A percentile compares a stretch with the other conserved stretches of the same genome.
phyloP scores from a whole-genome alignment of 1,284 basidiomycete species.

The Coniferiporia weirii region DNA sequence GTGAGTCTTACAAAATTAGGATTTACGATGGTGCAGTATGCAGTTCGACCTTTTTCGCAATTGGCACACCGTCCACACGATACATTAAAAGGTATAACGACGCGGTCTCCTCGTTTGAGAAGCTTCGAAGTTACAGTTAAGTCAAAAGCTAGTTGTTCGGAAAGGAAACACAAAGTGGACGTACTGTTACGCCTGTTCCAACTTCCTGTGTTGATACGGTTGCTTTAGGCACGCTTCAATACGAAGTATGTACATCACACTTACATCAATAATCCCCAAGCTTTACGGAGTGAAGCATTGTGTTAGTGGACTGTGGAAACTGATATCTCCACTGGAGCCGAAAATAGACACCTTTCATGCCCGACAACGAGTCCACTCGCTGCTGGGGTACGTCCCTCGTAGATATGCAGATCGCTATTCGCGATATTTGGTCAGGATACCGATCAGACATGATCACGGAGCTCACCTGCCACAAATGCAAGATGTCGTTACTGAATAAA shows the following conservation, averaged over 20 bases:
- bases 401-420: slow-evolving; percentile 48
- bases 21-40: slow-evolving; percentile 50
- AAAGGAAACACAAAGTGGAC: slow-evolving; percentile 12
- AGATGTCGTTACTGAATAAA: slow-evolving; percentile 40
- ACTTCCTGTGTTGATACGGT: slow-evolving; percentile 31
- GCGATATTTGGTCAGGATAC: slow-evolving; percentile 4
- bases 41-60: slow-evolving; percentile 46
- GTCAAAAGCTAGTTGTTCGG: too few relatives aligned
- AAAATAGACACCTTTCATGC: slow-evolving; percentile 41
- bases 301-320: background rate
- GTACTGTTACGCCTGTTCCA: slow-evolving; percentile 37
- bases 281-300: slow-evolving; percentile 21
- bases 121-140: slow-evolving; percentile 27
- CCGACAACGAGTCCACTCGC: slow-evolving; percentile 47
- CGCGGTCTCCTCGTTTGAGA: slow-evolving; percentile 45
- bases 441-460: background rate
- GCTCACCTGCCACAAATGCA: slow-evolving; percentile 45
- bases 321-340: background rate
- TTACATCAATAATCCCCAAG: slow-evolving; percentile 45
- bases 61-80: slow-evolving; percentile 50
- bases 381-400: slow-evolving; percentile 49
- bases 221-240: background rate
- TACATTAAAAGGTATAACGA: slow-evolving; percentile 54
- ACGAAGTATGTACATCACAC: slow-evolving; percentile 8
- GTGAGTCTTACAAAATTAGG: slow-evolving; percentile 44